Evolutionary conservation across 1,284 basidiomycete species (phyloP).

Genomic region (Fereydounia khargensis): DNA sequence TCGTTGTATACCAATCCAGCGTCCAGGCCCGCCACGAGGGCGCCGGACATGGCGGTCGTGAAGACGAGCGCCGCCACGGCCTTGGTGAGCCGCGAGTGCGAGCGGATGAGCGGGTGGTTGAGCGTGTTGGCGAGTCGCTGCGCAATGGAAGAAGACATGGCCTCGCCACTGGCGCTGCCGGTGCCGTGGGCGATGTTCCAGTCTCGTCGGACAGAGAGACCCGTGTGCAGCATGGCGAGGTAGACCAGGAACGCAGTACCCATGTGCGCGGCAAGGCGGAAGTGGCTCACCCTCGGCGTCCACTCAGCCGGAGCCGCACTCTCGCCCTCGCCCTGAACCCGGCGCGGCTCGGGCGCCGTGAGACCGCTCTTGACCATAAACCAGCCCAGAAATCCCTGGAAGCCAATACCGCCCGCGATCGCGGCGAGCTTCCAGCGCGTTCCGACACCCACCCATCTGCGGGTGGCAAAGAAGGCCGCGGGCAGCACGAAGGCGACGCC

Average conservation of each 20-base stretch:
- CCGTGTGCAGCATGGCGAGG: slow-evolving; percentile 83
- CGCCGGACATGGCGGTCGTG: slow-evolving; percentile 82
- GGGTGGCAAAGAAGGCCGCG: slow-evolving; percentile 35
- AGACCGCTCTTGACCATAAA: slow-evolving; percentile 99
- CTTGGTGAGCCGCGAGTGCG: slow-evolving; percentile 32
- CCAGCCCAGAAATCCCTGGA: slow-evolving; percentile 92
- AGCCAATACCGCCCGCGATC: slow-evolving; percentile 77
- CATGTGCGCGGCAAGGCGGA: slow-evolving; percentile 90
- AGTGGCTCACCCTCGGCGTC: slow-evolving; percentile 84
- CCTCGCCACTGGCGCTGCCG: background rate
- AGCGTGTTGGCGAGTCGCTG: slow-evolving; percentile 27
- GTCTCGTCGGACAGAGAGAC: slow-evolving; percentile 72
- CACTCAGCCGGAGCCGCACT: slow-evolving; percentile 30
- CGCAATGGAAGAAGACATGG: background rate
- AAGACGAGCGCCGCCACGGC: slow-evolving; percentile 42
- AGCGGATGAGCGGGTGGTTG: slow-evolving; percentile 22
- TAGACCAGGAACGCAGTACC: slow-evolving; percentile 87
- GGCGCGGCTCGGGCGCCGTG: slow-evolving; percentile 51
- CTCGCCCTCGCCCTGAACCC: slow-evolving; percentile 8
- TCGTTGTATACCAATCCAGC: slow-evolving; percentile 96
- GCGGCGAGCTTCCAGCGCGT: slow-evolving; percentile 69
- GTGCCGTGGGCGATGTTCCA: slow-evolving; percentile 67
- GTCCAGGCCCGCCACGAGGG: slow-evolving; percentile 95
- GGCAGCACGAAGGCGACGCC: slow-evolving; percentile 63
- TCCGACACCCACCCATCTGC: slow-evolving; percentile 11